phyloP scores from a whole-genome alignment of 1,139 yeast genomes.

The Candida gigantensis region DNA sequence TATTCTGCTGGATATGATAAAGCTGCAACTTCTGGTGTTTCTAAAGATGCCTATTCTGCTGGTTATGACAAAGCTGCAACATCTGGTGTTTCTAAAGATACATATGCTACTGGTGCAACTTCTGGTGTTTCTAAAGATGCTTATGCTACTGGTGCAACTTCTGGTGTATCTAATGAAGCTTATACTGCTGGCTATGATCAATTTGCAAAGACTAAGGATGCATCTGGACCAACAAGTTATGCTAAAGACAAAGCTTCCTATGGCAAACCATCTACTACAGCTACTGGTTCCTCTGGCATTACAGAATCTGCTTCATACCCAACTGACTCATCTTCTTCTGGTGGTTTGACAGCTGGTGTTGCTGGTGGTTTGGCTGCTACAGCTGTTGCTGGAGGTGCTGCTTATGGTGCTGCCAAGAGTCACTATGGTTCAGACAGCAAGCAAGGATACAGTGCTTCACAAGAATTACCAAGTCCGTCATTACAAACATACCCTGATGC shows the following conservation, averaged over 20 bases:
- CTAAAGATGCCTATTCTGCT: background rate
- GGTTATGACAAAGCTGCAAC: background rate
- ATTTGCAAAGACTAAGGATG: background rate
- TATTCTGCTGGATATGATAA: background rate
- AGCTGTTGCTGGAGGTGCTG: constrained; percentile 1
- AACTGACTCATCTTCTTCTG: constrained; percentile 1
- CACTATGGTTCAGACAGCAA: too few relatives aligned
- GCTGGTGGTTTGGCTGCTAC: background rate
- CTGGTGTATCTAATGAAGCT: background rate
- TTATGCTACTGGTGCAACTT: background rate
- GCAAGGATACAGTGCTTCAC: too few relatives aligned
- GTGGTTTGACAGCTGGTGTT: constrained; percentile 2
- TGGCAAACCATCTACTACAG: constrained; percentile 4
- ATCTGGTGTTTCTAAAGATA: constrained; percentile 1
- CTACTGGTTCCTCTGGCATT: background rate
- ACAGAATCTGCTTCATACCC: too few relatives aligned
- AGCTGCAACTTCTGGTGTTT: background rate
- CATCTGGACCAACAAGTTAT: background rate
- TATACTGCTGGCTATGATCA: background rate
- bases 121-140: background rate
- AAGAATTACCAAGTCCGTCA: too few relatives aligned
- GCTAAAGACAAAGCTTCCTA: too few relatives aligned
- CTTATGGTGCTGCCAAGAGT: too few relatives aligned
- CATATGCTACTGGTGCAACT: background rate
- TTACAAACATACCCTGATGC: too few relatives aligned